Base-by-base conservation (phyloP, 2,329 filamentous ascomycete genomes). In the Ophiostoma triangulosporum region DNA sequence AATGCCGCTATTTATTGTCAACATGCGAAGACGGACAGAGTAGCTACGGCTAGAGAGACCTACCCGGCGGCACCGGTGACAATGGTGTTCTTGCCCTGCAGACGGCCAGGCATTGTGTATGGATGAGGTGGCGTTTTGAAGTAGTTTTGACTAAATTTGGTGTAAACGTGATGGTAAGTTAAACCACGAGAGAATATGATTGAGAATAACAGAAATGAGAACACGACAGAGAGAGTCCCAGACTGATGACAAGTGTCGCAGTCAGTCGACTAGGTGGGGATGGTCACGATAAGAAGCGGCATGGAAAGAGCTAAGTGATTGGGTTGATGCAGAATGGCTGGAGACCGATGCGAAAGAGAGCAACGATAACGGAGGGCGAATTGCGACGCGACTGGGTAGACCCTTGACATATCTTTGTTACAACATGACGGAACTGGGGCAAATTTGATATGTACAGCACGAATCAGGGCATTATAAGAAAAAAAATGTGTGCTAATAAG, bases 61-160 rank as follows among this genome's bases (percentile, higher is more conserved):
- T 77, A 94, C 88, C 88, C 87, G 63, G 83, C 88, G 60, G 85
- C 88, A 64, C 88, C 88, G 53, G 88, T 95, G 69, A 95, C 78
- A 65, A 95, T 66, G 65, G 77, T 75, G 64, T 80, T 81, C 68
- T 81, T 81, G 67, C 77, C 77, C 36, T 72, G 69, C 24, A 81
- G 70, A 63, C 77, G 76, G 60, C 76, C 76, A 50, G 64, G 62
- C 33, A 51, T 52, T 35, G 31, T 43, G 24, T 31, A 5, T 31
- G 6, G 26, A 27, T 1, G 29, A 8, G 17, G 17, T 35, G 17
- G 7, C 12, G 12, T 50, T 8, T 20, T 17, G n/a, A 20, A 33
- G 17, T 7, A 46, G 26, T 17, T 26, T 7, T 8, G 36, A 24
- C 20, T 45, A 20, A 20, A 20, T 7, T 8, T 24, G 36, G 17